Percentiles rank a stretch among this genome's conserved stretches.
These are phyloP conservation scores for Phytopythium mirpurense DNA, from an alignment of 352 stramenopile species.

Conservation along the genomic window DNA sequence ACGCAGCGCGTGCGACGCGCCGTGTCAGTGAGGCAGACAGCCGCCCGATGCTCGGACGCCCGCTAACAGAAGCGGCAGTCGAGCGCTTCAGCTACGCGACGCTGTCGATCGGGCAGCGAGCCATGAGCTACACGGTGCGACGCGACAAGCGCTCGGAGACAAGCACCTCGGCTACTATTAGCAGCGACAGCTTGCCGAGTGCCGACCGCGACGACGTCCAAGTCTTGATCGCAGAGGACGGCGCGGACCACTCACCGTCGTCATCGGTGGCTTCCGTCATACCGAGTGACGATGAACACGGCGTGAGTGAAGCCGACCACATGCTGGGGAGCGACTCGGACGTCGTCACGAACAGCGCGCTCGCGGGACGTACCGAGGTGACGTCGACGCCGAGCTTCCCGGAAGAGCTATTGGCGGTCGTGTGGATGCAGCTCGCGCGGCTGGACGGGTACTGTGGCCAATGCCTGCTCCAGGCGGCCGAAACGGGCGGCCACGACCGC, in stretches of 20 bases:
- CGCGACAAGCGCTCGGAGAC: constrained; percentile 17
- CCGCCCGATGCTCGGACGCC: constrained; percentile 41
- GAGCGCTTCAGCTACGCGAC: constrained; percentile 61
- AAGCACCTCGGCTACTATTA: neutral
- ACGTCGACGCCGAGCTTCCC: constrained; percentile 28
- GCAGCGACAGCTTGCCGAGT: neutral
- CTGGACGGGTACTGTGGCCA: constrained; percentile 82
- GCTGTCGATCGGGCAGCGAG: constrained; percentile 53
- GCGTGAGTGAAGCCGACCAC: constrained; percentile 13
- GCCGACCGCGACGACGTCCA: constrained; percentile 8
- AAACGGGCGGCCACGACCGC: constrained; percentile 66
- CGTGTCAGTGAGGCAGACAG: constrained; percentile 54
- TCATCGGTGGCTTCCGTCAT: constrained; percentile 4
- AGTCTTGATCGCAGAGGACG: constrained; percentile 21
- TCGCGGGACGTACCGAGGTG: neutral
- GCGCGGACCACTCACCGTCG: constrained; percentile 1
- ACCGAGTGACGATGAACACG: constrained; percentile 7
- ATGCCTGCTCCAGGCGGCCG: constrained; percentile 69
- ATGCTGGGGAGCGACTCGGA: constrained; percentile 19
- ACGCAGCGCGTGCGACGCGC: constrained; percentile 12
- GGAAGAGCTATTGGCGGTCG: constrained; percentile 59
- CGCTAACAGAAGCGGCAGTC: constrained; percentile 55
- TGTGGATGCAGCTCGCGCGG: constrained; percentile 81
- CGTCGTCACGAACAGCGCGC: no score
- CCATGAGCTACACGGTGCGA: constrained; percentile 39